Evolutionary conservation across 164 flowering plant species (phyloP).

Genomic region (Vitis vinifera): DNA sequence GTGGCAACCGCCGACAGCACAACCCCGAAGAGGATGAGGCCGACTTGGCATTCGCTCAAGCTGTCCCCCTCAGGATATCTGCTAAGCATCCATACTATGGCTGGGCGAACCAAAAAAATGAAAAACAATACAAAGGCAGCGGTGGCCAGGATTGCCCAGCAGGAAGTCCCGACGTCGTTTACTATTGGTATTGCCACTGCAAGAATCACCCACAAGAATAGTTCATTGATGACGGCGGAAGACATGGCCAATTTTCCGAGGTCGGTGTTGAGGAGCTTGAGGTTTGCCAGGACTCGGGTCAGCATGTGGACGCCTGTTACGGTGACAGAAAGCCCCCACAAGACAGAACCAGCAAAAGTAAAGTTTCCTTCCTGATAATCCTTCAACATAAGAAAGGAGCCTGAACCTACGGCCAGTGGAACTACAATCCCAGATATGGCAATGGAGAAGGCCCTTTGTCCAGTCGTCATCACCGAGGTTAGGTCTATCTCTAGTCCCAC

Average conservation of each 20-base stretch:
- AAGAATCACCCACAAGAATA: conserved; percentile 29
- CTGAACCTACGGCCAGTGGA: conserved; percentile 23
- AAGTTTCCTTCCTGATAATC: not conserved
- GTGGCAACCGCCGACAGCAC: conserved; percentile 15
- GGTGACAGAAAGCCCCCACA: conserved; percentile 31
- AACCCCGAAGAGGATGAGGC: conserved; percentile 21
- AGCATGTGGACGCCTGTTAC: conserved; percentile 34
- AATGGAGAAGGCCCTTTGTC: conserved; percentile 19
- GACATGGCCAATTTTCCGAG: conserved; percentile 31
- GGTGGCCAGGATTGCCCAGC: not conserved
- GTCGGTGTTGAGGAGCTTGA: conserved; percentile 35
- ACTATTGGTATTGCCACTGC: not conserved
- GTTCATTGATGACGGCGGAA: conserved; percentile 26
- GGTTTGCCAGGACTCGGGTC: conserved; percentile 21
- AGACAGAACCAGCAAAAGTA: conserved; percentile 7
- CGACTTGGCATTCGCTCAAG: conserved; percentile 20
- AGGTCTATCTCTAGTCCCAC: conserved; percentile 35
- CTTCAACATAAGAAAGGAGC: conserved; percentile 11
- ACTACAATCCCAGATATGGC: conserved; percentile 22
- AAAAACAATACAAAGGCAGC: conserved; percentile 12
- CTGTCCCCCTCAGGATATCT: conserved; percentile 11
- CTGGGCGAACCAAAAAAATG: conserved; percentile 26
- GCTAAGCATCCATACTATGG: conserved; percentile 11
- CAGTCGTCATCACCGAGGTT: conserved; percentile 4
- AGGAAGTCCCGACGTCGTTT: not conserved